Base-by-base conservation (phyloP, 345 rosid species). In the Carallia pectinifolia region DNA sequence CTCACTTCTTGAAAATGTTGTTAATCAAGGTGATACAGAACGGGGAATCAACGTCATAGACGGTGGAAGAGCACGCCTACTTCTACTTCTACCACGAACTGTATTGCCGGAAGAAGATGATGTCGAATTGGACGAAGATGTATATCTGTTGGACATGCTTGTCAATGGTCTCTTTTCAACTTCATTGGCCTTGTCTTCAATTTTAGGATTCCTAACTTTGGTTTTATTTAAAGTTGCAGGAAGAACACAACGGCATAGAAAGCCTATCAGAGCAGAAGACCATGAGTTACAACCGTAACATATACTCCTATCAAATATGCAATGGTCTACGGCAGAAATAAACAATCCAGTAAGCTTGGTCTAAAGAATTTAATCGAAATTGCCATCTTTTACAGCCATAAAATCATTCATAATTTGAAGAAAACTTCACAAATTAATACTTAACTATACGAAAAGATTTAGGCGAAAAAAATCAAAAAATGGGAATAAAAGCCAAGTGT, bases 161-260 rank as follows among this genome's bases (percentile, higher is more conserved):
- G 82, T 83, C 67, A 87, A 64, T 54, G 87, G 92, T 77, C 82
- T 83, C 86, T 82, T 82, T 72, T 87, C 98, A 55, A 38, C 85
- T 76, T 86, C 95, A 47, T 64, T 73, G 53, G 80, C 54, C 74
- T 89, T 87, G 16, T 85, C 97, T 74, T 88, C 92, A 31, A 81
- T 76, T 73, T 82, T 81, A 66, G 84, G 91, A 66, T 82, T 80
- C 53, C 84, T 52, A 48, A 90, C 77, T 78, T 76, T 95, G 0
- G 87, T 88, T 55, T 91, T 79, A 74, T 85, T 86, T 74, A 95
- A 68, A 58, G 84, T 85, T 19, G 87, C 88, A 0, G 99, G 99
- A 76, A 95, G 96, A 71, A 95, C 92, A 77, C 98, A 95, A 64
- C 89, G 90, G 83, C 92, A 89, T 56, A 92, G 80, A 65, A 90